phyloP scores from a whole-genome alignment of 148 eudicot species.

The Chenopodium berlandieri region DNA sequence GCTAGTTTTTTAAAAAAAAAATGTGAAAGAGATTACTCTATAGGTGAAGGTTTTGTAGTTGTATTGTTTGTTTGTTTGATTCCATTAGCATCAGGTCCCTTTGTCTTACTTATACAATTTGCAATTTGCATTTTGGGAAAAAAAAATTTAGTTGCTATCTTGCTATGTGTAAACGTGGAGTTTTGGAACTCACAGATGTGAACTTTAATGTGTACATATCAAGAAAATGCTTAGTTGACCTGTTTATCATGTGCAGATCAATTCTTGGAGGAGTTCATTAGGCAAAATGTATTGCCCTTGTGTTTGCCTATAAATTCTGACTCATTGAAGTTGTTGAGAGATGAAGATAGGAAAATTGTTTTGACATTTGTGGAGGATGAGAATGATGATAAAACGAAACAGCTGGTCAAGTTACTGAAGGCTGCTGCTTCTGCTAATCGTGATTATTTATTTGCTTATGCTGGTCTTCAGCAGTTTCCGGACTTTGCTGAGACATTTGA shows the following conservation, averaged over 20 bases:
- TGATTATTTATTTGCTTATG: slow-evolving; percentile 78
- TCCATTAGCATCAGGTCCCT: background rate
- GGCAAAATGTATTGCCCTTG: slow-evolving; percentile 76
- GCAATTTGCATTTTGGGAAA: background rate
- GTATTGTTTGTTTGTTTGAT: background rate
- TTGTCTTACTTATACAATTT: background rate
- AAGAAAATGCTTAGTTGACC: slow-evolving; percentile 2
- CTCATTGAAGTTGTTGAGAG: slow-evolving; percentile 60
- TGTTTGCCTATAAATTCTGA: slow-evolving; percentile 69
- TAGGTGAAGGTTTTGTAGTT: background rate
- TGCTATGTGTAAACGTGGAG: too few relatives aligned
- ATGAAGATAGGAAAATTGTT: slow-evolving; percentile 81
- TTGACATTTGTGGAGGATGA: slow-evolving; percentile 73
- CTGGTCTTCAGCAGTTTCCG: slow-evolving; percentile 67
- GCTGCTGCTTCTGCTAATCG: slow-evolving; percentile 97
- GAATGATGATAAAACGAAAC: slow-evolving; percentile 55
- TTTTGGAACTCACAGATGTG: background rate
- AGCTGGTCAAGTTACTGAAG: slow-evolving; percentile 58
- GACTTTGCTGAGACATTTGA: slow-evolving; percentile 81
- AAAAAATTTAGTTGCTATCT: too few relatives aligned
- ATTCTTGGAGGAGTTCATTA: slow-evolving; percentile 77
- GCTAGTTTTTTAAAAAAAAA: background rate
- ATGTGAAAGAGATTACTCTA: background rate
- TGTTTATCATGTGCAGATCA: slow-evolving; percentile 45
- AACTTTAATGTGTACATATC: background rate